Base-by-base conservation (phyloP, 139 green algal species). In the Picochlorum sp. region DNA sequence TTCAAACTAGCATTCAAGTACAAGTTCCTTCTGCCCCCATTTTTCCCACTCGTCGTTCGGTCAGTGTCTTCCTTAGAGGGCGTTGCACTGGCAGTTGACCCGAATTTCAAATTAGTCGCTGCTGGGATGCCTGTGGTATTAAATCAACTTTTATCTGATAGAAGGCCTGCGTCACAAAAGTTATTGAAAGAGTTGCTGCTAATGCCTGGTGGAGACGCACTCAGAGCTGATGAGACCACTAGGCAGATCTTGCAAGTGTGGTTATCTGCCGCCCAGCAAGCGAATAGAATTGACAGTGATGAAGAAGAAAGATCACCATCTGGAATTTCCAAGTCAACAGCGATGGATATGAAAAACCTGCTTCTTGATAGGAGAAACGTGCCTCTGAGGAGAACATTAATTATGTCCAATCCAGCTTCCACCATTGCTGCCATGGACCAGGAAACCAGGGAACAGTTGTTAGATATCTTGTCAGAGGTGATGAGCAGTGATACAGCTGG, bases 21-120 rank as follows among this genome's bases (percentile, higher is more conserved):
- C 64, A 78, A 76, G 1, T 88, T 88, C 68, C 50, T 75, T 31
- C 84, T 97, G 26, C 92, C 92, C 2, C 70, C 87, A 6, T 98
- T 96, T 77, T 98, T 96, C 54, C 91, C 92, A 0, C 80, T 98
- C 24, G 95, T 98, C 52, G 76, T 98, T 66, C 81, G 92, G 38
- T 88, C 80, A 9, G 75, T 98, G 31, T 93, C 88, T 8, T 88
- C 95, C 49, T 84, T 98, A 59, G 92, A 98, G 71, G 92, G 89
- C 3, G 71, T 96, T 18, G 88, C 89, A 2, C 63, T 84, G 41
- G 62, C 65, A 37, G 74, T 79, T 16, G 77, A 84, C 59, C 50
- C 41, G 1, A 59, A 75, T 23, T 95, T 96, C 82, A 95, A 94
- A 79, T 83, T 97, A 49, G 82, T 98, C 23, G 52, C 57, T 4